These are phyloP conservation scores for Solanum neorickii DNA, from an alignment of 257 asterid species.

Conservation along the genomic window DNA sequence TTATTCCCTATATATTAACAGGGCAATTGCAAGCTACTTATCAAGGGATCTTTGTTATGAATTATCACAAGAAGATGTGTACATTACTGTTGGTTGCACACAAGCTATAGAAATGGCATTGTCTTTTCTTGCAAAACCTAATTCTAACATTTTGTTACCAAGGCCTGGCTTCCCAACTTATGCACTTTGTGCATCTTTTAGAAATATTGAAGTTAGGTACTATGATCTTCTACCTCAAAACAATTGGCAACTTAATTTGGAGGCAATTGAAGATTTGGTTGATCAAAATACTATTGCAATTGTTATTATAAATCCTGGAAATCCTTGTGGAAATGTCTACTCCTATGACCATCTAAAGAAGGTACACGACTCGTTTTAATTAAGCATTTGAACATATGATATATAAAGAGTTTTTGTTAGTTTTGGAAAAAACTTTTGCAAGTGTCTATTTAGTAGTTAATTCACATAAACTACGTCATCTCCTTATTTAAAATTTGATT, in stretches of 20 bases:
- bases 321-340: conserved; percentile 87
- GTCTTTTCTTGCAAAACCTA: conserved; percentile 46
- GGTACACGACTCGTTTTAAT: conserved; percentile 6
- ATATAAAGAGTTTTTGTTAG: too few species aligned
- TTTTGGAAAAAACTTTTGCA: not conserved
- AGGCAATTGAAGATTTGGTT: conserved; percentile 48
- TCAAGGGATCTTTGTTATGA: conserved; percentile 54
- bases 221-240: conserved; percentile 52
- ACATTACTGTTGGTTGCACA: conserved; percentile 71
- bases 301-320: conserved; percentile 82
- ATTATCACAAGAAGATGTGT: conserved; percentile 51
- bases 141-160: conserved; percentile 64
- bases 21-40: conserved; percentile 67
- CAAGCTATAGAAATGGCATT: conserved; percentile 71
- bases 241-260: conserved; percentile 64
- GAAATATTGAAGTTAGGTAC: conserved; percentile 50
- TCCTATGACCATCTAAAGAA: conserved; percentile 46
- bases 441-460: not conserved
- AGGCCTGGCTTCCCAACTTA: conserved; percentile 75
- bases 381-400: not conserved
- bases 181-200: conserved; percentile 51
- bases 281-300: conserved; percentile 65
- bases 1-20: not conserved
- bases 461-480: not conserved
- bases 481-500: too few species aligned